Evolutionary conservation across 2,329 filamentous ascomycete species (phyloP), one percentile per base, ranked within the genome.

Genomic region (Trichoderma endophyticum): DNA sequence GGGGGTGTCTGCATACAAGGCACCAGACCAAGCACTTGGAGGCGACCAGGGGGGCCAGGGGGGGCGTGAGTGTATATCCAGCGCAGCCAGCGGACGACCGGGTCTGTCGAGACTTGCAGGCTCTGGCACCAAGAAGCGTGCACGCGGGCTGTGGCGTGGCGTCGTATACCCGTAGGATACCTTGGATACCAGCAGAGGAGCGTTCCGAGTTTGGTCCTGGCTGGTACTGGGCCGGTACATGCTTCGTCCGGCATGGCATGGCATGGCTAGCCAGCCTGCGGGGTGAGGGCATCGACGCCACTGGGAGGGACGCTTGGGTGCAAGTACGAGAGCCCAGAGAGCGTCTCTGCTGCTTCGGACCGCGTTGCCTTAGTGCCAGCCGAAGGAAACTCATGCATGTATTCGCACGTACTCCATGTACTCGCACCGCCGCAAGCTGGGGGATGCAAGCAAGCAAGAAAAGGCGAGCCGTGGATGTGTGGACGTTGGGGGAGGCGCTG

Each of bases 301-400:
- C 64, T 57, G 34, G 34, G 34, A 36, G 21, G 48, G 56, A 51
- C 43, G 51, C n/a, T 67, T 26, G 51, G 54, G 54, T 18, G 59
- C 56, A 24, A 56, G 54, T 18, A 34, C 26, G 32, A 68, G 26
- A 26, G 54, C 15, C 28, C 28, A 43, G 51, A 54, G 57, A 54
- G 57, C 57, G 57, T 34, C 21, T 36, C 63, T 60, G 54, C 54
- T 43, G 56, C 56, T 30, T 69, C 66, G 66, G 66, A 69, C 66
- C 66, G 66, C 56, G 56, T 12, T 69, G 66, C 66, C 66, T 69
- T 69, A 69, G 66, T 69, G 66, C 9, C 56, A 43, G 26, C 56
- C 56, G 36, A 69, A 51, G 36, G 36, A 69, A 69, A 69, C 30
- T 56, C 66, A 48, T 69, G 66, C 66, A 69, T 61, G 66, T 60